phyloP scores from a whole-genome alignment of 306 rosid species.

The Acacia confusa region DNA sequence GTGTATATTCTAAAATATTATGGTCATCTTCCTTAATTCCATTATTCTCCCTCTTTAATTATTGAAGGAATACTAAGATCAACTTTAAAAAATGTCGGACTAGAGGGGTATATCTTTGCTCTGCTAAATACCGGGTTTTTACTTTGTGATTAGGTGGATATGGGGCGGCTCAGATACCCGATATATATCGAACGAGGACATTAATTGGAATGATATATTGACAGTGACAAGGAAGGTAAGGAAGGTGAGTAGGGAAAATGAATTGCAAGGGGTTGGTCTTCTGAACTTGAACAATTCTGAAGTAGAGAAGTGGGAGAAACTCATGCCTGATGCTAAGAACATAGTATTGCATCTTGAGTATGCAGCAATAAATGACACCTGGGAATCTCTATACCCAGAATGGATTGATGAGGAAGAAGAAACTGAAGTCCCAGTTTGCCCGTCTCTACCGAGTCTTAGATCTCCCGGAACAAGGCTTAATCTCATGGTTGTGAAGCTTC shows the following conservation, averaged over 20 bases:
- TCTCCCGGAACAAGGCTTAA: conserved; percentile 65
- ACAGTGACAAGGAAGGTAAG: conserved; percentile 46
- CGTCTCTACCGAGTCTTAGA: conserved; percentile 67
- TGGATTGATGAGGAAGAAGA: conserved; percentile 99
- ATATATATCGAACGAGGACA: conserved; percentile 48
- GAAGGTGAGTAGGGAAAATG: conserved; percentile 40
- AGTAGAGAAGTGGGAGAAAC: conserved; percentile 57
- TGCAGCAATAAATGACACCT: conserved; percentile 64
- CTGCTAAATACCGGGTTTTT: background rate
- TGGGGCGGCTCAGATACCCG: conserved; percentile 81
- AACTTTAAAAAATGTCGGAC: too few species aligned
- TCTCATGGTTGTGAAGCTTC: conserved; percentile 81
- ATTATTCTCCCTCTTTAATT: too few species aligned
- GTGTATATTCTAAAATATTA: too few species aligned
- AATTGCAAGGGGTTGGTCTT: conserved; percentile 72
- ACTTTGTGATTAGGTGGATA: conserved; percentile 69
- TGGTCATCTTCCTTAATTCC: too few species aligned
- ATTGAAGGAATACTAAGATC: too few species aligned
- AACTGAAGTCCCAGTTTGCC: conserved; percentile 74
- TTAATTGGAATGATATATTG: conserved; percentile 57
- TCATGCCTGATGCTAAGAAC: conserved; percentile 57
- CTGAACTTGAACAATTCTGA: conserved; percentile 70
- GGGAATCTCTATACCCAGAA: conserved; percentile 89
- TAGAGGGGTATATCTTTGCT: background rate
- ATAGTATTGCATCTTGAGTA: conserved; percentile 52